Conservation (phyloP, 768 basidiomycete species). For the Naganishia randhawae region DNA sequence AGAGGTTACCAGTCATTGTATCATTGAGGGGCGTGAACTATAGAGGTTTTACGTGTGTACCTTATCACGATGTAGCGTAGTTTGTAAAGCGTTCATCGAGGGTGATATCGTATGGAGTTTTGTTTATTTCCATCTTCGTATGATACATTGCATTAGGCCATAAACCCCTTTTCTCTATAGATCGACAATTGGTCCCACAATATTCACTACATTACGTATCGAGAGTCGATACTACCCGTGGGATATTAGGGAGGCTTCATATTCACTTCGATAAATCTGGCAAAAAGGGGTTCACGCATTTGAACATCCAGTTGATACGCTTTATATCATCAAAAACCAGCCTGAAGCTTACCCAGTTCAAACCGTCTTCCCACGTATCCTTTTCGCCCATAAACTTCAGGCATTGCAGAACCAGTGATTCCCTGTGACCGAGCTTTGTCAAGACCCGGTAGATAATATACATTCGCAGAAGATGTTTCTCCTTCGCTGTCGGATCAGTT, state of each 20-base stretch:
- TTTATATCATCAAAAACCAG: neutral
- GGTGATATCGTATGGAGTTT: neutral
- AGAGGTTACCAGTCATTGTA: neutral
- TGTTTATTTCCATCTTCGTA: no score
- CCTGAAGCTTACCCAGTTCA: conserved; percentile 74
- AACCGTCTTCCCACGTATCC: conserved; percentile 64
- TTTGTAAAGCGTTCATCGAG: neutral
- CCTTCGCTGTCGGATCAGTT: conserved; percentile 51
- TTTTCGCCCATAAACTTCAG: conserved; percentile 60
- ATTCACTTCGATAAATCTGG: conserved; percentile 13
- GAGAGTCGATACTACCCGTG: no score
- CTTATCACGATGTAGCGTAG: neutral
- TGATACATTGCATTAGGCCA: no score
- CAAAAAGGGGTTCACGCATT: neutral
- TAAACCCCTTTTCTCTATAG: no score
- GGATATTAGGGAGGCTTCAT: neutral
- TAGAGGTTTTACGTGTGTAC: neutral
- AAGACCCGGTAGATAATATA: conserved; percentile 78
- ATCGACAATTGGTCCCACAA: no score
- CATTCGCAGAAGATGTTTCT: conserved; percentile 67
- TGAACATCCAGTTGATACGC: neutral
- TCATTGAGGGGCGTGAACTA: neutral
- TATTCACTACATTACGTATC: no score
- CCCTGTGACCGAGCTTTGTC: conserved; percentile 69
- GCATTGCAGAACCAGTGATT: conserved; percentile 68